Evolutionary conservation across 495 filamentous ascomycete genomes (phyloP).

Genomic region (Penicillium subrubescens): DNA sequence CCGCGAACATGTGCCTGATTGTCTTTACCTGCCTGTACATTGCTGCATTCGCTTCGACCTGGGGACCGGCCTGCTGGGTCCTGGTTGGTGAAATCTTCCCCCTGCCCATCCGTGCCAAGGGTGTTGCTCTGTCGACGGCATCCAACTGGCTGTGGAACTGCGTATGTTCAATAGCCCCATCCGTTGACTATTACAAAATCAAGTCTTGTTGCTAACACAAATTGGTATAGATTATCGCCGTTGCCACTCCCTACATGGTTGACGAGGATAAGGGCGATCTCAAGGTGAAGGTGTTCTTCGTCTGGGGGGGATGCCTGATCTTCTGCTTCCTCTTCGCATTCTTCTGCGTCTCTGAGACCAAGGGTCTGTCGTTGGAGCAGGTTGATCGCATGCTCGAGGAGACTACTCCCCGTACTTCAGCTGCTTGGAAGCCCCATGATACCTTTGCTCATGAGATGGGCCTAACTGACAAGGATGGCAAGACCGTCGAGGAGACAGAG

Average conservation of each 20-base stretch:
- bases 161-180: neutral
- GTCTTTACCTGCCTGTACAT: neutral
- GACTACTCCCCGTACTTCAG: neutral
- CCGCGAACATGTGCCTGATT: neutral
- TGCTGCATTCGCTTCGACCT: neutral
- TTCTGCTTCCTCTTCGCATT: neutral
- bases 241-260: neutral
- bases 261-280: neutral
- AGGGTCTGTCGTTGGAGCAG: neutral
- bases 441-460: no score
- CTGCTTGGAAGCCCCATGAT: neutral
- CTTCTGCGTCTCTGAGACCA: neutral
- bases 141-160: constrained; percentile 1
- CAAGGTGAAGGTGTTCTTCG: neutral
- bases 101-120: neutral
- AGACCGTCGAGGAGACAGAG: no score
- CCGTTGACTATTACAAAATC: no score
- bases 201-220: no score
- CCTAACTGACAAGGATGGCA: no score
- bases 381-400: neutral
- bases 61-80: neutral
- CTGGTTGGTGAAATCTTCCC: constrained; percentile 1
- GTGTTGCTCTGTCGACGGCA: neutral
- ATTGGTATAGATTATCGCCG: neutral
- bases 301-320: neutral